These are phyloP conservation scores for Margaritispora aquatica DNA, from an alignment of 495 filamentous ascomycete genomes.

Conservation along the genomic window DNA sequence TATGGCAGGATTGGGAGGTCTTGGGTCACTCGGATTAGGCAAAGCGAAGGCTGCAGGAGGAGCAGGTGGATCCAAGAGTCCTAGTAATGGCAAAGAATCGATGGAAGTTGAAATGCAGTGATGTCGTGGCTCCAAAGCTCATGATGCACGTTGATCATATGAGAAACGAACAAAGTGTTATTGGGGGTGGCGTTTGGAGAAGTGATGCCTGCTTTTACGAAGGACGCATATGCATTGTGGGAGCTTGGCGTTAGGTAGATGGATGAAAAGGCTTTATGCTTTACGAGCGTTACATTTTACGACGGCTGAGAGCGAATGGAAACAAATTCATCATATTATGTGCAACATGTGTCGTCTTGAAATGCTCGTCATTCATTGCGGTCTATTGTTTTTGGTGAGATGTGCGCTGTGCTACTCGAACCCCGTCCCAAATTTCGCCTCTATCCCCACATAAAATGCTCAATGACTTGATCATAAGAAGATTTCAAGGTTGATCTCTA, in stretches of 20 bases:
- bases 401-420: too few species aligned
- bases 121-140: too few species aligned
- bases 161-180: too few species aligned
- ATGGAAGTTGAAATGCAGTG: conserved; percentile 27
- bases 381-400: conserved; percentile 16
- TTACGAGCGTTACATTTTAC: neutral
- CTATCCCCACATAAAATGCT: conserved; percentile 1
- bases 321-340: neutral
- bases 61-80: conserved; percentile 9
- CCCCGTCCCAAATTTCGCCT: neutral
- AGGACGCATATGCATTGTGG: conserved; percentile 11
- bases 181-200: neutral
- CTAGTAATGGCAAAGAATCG: neutral
- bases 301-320: neutral
- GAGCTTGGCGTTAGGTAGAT: conserved; percentile 7
- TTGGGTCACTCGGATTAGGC: conserved; percentile 39
- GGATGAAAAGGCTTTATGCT: neutral
- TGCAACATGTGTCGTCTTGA: neutral
- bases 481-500: conserved; percentile 92
- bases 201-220: neutral
- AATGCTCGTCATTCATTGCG: conserved; percentile 15
- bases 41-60: conserved; percentile 4
- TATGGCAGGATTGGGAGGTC: conserved; percentile 37
- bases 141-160: too few species aligned
- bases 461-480: conserved; percentile 56